Base-by-base conservation (phyloP, 192 early-diverging fungal genomes). In the Coemansia sp. region DNA sequence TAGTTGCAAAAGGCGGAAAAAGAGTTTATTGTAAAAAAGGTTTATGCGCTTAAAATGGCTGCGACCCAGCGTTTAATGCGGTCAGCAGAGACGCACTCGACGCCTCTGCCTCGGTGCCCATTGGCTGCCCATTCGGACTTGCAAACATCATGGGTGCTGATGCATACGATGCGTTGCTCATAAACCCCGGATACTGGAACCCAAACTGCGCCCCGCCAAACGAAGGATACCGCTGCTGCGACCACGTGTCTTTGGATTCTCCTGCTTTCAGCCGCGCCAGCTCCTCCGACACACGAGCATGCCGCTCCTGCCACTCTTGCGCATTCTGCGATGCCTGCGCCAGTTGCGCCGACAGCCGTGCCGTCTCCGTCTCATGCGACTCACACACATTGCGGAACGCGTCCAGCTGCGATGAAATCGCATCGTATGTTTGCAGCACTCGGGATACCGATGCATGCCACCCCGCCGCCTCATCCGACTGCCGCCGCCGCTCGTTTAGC, bases 261-360 rank as follows among this genome's bases (percentile, higher is more conserved):
- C 14, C 21, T 49, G 60, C 17, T 47, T 66, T 58, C 2, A 66
- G 64, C 1, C 32, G 60, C 19, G 60, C 56, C 23, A 70, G 17
- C 45, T 79, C 64, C 0, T 50, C 67, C 0, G 50, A 56, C 2
- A 70, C 35, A 12, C 23, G 47, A 3, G 64, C 60, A 48, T 63
- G 70, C 29, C 65, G 58, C 15, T 73, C 76, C 5, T 61, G 70
- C 70, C 71, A 73, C 29, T 25, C 45, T 58, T 67, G 67, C n/a
- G 76, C 60, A 24, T 70, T 67, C 45, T 65, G 67, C 38, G 71
- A 47, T 0, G 71, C 62, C 71, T 79, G 71, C 14, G 66, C 45
- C 60, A 79, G 45, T 47, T 70, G 23, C 21, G 60, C n/a, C 51
- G 64, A 56, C 56, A 79, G 60, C 22, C 76, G 38, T 52, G 57